Percentiles rank a stretch among this genome's conserved stretches.
Conservation (phyloP, 2,329 filamentous ascomycete genomes). For the Trichoderma breve region DNA sequence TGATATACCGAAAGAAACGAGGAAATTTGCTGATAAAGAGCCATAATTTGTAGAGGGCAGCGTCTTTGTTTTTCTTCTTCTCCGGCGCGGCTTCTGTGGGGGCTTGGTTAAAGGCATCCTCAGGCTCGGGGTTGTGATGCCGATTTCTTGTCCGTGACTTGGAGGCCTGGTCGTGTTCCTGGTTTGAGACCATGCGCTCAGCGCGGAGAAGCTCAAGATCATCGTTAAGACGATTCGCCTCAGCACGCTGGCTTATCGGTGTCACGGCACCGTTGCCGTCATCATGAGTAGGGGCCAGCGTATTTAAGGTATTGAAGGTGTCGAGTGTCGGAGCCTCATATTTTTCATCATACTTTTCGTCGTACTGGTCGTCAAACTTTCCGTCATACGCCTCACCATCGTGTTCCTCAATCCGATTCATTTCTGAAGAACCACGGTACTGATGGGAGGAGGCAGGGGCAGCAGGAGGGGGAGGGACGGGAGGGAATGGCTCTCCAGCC, state of each 20-base stretch:
- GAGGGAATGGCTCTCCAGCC: conserved; percentile 9
- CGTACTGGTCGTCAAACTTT: background rate
- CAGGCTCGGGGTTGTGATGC: conserved; percentile 37
- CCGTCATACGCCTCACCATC: conserved; percentile 2
- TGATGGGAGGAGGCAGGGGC: background rate
- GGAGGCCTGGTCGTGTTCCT: conserved; percentile 36
- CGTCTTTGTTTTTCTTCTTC: conserved; percentile 35
- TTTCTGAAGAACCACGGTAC: conserved; percentile 1
- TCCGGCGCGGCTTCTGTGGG: conserved; percentile 28
- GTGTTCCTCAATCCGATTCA: background rate
- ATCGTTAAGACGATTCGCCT: conserved; percentile 44
- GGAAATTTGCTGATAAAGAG: conserved; percentile 48
- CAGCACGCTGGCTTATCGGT: conserved; percentile 32
- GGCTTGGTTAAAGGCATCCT: conserved; percentile 47
- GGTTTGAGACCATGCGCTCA: conserved; percentile 46
- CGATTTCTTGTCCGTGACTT: conserved; percentile 31
- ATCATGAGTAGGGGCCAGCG: conserved; percentile 27
- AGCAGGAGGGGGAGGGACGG: background rate
- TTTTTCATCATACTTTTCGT: conserved; percentile 17
- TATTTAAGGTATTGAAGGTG: conserved; percentile 33
- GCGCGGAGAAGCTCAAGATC: conserved; percentile 50
- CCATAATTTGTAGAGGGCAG: conserved; percentile 42
- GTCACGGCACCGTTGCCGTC: conserved; percentile 25
- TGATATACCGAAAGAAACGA: conserved; percentile 47
- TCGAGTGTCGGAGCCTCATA: conserved; percentile 29